phyloP scores from a whole-genome alignment of 805 yeast species.

The Zygosaccharomyces lentus region DNA sequence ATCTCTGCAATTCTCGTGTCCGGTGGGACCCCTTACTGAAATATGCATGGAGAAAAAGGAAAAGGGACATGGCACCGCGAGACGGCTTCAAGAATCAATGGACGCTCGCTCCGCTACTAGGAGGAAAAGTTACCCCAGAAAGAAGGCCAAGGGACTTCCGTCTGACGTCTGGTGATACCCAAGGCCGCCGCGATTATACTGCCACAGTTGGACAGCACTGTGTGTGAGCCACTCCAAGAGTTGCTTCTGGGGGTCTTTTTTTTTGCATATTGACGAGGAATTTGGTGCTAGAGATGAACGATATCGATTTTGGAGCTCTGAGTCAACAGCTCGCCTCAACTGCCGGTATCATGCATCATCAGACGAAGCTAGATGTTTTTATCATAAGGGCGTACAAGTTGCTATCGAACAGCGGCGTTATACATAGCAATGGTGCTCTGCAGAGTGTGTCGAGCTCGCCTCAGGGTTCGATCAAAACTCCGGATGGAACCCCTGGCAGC shows the following conservation, averaged over 20 bases:
- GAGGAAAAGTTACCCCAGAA: neutral
- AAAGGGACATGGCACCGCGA: conserved; percentile 3
- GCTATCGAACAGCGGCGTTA: conserved; percentile 17
- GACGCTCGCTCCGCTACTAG: neutral
- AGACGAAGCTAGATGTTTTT: conserved; percentile 25
- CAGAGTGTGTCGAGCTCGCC: conserved; percentile 25
- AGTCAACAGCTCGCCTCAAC: conserved; percentile 15
- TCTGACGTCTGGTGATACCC: conserved; percentile 1
- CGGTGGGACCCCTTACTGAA: neutral
- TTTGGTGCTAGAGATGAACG: conserved; percentile 13
- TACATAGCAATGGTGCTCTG: conserved; percentile 15
- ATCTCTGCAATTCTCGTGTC: neutral
- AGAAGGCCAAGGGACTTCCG: neutral
- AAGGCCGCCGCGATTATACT: neutral
- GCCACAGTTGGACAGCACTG: conserved; percentile 6
- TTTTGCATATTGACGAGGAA: neutral
- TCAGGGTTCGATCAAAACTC: conserved; percentile 24
- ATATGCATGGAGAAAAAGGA: neutral
- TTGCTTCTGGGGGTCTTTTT: conserved; percentile 5
- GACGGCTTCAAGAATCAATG: conserved; percentile 3
- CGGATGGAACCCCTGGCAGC: conserved; percentile 17
- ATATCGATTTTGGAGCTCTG: conserved; percentile 18
- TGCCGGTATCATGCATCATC: conserved; percentile 21
- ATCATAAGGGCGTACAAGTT: conserved; percentile 24
- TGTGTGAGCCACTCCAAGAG: conserved; percentile 7